phyloP scores from a whole-genome alignment of 1,284 basidiomycete genomes.

The Ceratobasidium papillatum region DNA sequence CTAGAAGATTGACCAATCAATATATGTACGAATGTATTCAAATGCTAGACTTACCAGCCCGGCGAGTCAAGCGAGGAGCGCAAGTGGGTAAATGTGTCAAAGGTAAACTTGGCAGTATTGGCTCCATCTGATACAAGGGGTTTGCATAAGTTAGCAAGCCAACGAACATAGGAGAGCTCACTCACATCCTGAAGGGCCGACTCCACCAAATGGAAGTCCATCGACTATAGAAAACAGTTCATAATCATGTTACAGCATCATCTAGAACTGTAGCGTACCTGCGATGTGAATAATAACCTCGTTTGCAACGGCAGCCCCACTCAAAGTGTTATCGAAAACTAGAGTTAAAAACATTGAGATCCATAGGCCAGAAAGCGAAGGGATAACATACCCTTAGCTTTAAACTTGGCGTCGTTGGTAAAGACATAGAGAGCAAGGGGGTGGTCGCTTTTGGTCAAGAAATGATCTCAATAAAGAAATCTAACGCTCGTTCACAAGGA shows the following conservation, averaged over 20 bases:
- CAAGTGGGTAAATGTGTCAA: slow-evolving; percentile 74
- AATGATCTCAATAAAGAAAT: not conserved
- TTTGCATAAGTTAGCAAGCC: not conserved
- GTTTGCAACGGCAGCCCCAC: slow-evolving; percentile 73
- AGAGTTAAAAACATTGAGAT: not conserved
- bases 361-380: not conserved
- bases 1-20: no score
- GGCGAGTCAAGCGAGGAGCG: slow-evolving; percentile 70
- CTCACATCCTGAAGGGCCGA: slow-evolving; percentile 76
- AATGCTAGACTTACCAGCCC: slow-evolving; percentile 55
- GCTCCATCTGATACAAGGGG: slow-evolving; percentile 60
- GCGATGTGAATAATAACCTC: slow-evolving; percentile 66
- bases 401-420: slow-evolving; percentile 65
- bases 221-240: slow-evolving; percentile 56
- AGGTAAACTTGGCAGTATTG: slow-evolving; percentile 69
- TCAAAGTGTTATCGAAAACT: slow-evolving; percentile 74
- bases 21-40: not conserved
- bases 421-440: slow-evolving; percentile 84
- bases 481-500: not conserved
- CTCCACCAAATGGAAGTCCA: slow-evolving; percentile 77
- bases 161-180: slow-evolving; percentile 15
- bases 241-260: not conserved
- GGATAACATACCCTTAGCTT: slow-evolving; percentile 62
- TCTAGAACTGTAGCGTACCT: slow-evolving; percentile 53
- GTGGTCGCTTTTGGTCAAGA: slow-evolving; percentile 57